Evolutionary conservation across 371 early-diverging fungal species (phyloP), one percentile per base, ranked within the genome.

Genomic region (Entomophthora muscae): DNA sequence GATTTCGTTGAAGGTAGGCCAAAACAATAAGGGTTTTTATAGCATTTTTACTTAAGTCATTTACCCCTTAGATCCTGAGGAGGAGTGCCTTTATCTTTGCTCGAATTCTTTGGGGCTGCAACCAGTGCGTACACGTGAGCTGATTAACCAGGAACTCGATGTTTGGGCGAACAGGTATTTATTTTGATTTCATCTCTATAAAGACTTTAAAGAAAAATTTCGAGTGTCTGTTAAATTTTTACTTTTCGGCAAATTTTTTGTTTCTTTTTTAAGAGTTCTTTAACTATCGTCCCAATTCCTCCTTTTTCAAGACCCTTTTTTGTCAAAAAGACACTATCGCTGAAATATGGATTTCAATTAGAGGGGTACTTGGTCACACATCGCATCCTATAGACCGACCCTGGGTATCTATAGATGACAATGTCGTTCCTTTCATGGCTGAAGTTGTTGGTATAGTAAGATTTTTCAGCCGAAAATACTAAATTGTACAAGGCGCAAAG

Each of bases 41-140:
- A 17, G 5, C 42, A 17, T 42, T 17, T 42, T 5, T 5, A 42
- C 17, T 42, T 42, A 42, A 42, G 5, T 42, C 17, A 17, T 17
- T 42, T 5, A 17, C 17, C 17, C 17, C 10, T 42, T 42, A 29
- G 64, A 53, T 26, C 65, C 72, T 7, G 66, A 78, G 31, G 72
- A 76, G 27, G 67, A 75, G 13, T 80, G 78, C 61, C 74, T 83
- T 17, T 97, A 97, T 71, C 75, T 97, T 55, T 89, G 91, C 70
- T 95, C 95, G 30, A 95, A 95, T 73, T 93, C 93, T 0, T 78
- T 97, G 23, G 96, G 98, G 3, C 76, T 95, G 60, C 77, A 87
- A 74, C 95, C 96, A 27, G 81, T 79, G 62, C 70, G 78, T 10
- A 76, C 89, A 0, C 70, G 78, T 21, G 71, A 73, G 42, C 70